A percentile compares a stretch with the other conserved stretches of the same genome.
phyloP scores from a whole-genome alignment of 176 grass and related monocot species.

The Bromus sterilis region DNA sequence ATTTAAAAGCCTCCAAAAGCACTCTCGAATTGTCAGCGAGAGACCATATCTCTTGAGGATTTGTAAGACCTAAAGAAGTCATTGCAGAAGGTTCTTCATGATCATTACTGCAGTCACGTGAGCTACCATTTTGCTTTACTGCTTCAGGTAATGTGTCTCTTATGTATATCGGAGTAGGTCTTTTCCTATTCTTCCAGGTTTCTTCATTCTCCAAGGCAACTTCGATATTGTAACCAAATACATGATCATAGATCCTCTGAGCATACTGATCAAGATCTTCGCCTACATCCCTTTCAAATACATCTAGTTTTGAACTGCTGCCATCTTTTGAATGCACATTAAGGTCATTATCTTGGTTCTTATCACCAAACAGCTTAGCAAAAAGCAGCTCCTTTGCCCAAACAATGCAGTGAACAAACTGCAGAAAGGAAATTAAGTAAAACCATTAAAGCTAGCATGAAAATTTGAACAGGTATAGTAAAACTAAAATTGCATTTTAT shows the following conservation, averaged over 20 bases:
- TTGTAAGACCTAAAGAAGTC: constrained; percentile 66
- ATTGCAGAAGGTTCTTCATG: constrained; percentile 58
- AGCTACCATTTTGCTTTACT: constrained; percentile 43
- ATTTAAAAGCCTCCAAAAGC: constrained; percentile 75
- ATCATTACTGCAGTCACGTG: constrained; percentile 17
- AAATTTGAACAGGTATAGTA: not conserved
- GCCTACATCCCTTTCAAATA: constrained; percentile 51
- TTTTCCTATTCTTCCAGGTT: constrained; percentile 87
- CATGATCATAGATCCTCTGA: constrained; percentile 80
- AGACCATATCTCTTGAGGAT: constrained; percentile 88
- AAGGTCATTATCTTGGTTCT: constrained; percentile 96
- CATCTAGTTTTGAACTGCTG: constrained; percentile 49
- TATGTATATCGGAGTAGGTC: constrained; percentile 64
- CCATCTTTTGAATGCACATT: constrained; percentile 68
- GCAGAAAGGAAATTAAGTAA: not conserved
- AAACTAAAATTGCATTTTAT: not conserved
- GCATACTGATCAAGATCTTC: constrained; percentile 74
- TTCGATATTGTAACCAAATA: constrained; percentile 92
- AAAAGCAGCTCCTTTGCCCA: constrained; percentile 99
- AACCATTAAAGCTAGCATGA: not conserved
- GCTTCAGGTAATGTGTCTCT: constrained; percentile 47
- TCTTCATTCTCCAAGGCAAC: constrained; percentile 72
- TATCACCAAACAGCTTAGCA: constrained; percentile 94
- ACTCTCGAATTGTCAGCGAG: constrained; percentile 84
- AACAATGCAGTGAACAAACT: constrained; percentile 99